A percentile compares a stretch with the other conserved stretches of the same genome.
Evolutionary conservation across 805 yeast genomes (phyloP).

Genomic region (Saccharomycopsis sp.): DNA sequence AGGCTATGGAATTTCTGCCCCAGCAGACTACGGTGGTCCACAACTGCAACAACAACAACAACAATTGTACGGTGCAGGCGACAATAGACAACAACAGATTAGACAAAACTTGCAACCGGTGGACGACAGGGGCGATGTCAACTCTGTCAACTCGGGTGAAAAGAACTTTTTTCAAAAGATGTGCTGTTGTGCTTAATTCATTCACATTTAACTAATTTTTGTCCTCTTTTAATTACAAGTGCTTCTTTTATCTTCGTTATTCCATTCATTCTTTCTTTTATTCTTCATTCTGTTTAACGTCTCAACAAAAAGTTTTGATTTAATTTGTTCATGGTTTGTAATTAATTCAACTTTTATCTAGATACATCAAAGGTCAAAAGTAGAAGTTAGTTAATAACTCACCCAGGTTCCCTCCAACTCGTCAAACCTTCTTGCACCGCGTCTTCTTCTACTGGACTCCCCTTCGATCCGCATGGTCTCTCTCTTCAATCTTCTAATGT

Average conservation of each 20-base stretch:
- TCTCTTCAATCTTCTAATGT: slow-evolving; percentile 83
- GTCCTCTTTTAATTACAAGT: too few species aligned
- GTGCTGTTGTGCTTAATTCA: slow-evolving; percentile 19
- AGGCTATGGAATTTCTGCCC: background rate
- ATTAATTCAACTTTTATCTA: too few species aligned
- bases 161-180: slow-evolving; percentile 17
- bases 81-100: slow-evolving; percentile 23
- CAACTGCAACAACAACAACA: slow-evolving; percentile 21
- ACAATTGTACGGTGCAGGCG: slow-evolving; percentile 2
- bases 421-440: slow-evolving; percentile 40
- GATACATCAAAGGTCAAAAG: too few species aligned
- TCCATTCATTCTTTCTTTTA: background rate
- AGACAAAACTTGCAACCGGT: slow-evolving; percentile 19
- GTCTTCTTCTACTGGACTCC: slow-evolving; percentile 27
- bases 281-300: background rate
- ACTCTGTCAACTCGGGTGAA: slow-evolving; percentile 13
- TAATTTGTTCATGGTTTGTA: too few species aligned
- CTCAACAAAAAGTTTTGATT: background rate
- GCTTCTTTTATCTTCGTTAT: too few species aligned
- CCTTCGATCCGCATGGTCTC: slow-evolving; percentile 67
- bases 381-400: too few species aligned
- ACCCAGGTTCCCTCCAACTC: slow-evolving; percentile 36
- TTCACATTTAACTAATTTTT: too few species aligned
- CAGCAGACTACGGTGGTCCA: background rate
- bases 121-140: slow-evolving; percentile 16